Conservation (phyloP, 2,329 filamentous ascomycete species). For the Periconia macrospinosa region DNA sequence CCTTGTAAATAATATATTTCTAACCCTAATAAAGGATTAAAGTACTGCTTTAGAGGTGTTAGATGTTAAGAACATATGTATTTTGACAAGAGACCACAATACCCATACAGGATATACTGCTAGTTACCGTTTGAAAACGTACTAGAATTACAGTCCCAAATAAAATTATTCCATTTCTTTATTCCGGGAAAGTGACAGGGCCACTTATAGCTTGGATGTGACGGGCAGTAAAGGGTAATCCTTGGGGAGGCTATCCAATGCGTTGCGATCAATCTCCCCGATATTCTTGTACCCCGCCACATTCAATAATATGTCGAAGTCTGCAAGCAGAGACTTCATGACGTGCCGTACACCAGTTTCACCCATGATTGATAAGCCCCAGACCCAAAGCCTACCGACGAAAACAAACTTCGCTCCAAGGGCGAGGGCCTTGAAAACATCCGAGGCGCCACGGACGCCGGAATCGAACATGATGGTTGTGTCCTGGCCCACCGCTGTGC, state of each 20-base stretch:
- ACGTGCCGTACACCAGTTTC: slow-evolving; percentile 64
- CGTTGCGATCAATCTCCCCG: slow-evolving; percentile 52
- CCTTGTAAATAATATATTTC: too few relatives aligned
- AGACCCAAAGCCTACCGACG: slow-evolving; percentile 63
- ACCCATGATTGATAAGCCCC: slow-evolving; percentile 61
- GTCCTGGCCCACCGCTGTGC: slow-evolving; percentile 51
- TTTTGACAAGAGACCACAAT: too few relatives aligned
- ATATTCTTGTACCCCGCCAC: slow-evolving; percentile 59
- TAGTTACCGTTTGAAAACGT: neutral
- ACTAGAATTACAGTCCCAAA: too few relatives aligned
- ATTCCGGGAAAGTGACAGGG: neutral
- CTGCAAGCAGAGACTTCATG: slow-evolving; percentile 62
- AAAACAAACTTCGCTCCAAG: slow-evolving; percentile 66
- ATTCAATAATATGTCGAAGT: slow-evolving; percentile 65
- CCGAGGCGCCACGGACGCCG: slow-evolving; percentile 59
- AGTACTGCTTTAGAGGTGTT: too few relatives aligned
- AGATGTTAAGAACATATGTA: too few relatives aligned
- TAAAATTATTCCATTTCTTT: neutral
- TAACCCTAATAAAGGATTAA: too few relatives aligned
- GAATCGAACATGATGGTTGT: slow-evolving; percentile 63
- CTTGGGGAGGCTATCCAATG: slow-evolving; percentile 30
- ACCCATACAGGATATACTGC: too few relatives aligned
- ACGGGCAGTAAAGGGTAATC: slow-evolving; percentile 24
- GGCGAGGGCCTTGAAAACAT: slow-evolving; percentile 64
- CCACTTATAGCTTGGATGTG: slow-evolving; percentile 28